phyloP scores from a whole-genome alignment of 2,329 filamentous ascomycete genomes.

The Periconia digitata region DNA sequence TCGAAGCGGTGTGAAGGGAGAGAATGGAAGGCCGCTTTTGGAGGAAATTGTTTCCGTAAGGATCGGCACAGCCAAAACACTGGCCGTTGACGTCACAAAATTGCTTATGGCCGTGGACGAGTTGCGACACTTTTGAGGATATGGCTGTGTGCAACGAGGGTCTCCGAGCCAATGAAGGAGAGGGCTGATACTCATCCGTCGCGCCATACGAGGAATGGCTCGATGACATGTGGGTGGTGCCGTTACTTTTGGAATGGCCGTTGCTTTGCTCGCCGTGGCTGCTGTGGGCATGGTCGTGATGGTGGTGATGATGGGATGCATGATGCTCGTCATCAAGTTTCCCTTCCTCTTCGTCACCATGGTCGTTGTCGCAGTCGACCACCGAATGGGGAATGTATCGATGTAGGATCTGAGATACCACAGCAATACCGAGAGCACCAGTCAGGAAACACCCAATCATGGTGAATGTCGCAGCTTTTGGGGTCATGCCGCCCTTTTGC shows the following conservation, averaged over 20 bases:
- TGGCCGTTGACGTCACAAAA: slow-evolving; percentile 60
- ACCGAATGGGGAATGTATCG: slow-evolving; percentile 75
- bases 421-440: slow-evolving; percentile 75
- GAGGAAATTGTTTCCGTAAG: slow-evolving; percentile 56
- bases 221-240: slow-evolving; percentile 7
- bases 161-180: slow-evolving; percentile 19
- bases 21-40: slow-evolving; percentile 35
- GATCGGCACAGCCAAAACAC: slow-evolving; percentile 63
- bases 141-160: slow-evolving; percentile 47
- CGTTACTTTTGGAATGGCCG: background rate
- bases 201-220: slow-evolving; percentile 21
- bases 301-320: slow-evolving; percentile 11
- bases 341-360: slow-evolving; percentile 57
- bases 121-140: slow-evolving; percentile 49
- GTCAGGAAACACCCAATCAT: slow-evolving; percentile 70
- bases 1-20: slow-evolving; percentile 11
- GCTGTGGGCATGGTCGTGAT: background rate
- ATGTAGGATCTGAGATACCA: slow-evolving; percentile 72
- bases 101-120: slow-evolving; percentile 53
- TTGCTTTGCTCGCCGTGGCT: background rate
- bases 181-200: slow-evolving; percentile 12
- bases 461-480: slow-evolving; percentile 67
- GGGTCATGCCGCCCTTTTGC: slow-evolving; percentile 64
- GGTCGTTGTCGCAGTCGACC: slow-evolving; percentile 76
- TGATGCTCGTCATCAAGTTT: slow-evolving; percentile 27